These are phyloP conservation scores for Lentinus polychrous DNA, from an alignment of 1,284 basidiomycete genomes.

Conservation along the genomic window DNA sequence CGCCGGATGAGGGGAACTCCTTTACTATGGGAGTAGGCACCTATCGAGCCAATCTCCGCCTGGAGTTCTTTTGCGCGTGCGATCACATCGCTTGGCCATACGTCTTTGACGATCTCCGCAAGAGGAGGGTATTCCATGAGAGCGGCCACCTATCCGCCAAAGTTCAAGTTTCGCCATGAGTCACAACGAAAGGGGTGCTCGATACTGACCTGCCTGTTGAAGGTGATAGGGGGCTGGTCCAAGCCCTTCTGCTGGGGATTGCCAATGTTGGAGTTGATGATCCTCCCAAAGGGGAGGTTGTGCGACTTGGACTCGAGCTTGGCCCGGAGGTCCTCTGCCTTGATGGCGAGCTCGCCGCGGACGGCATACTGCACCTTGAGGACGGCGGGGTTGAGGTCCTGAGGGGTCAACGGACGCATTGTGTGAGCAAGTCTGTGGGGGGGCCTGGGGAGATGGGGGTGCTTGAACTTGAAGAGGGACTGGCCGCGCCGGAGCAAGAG, in stretches of 20 bases:
- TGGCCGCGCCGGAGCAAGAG: neutral
- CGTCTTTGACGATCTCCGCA: constrained; percentile 67
- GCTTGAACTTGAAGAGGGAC: neutral
- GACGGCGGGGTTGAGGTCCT: constrained; percentile 78
- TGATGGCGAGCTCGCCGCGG: constrained; percentile 93
- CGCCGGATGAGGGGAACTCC: constrained; percentile 87
- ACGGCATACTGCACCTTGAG: constrained; percentile 94
- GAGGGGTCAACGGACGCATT: constrained; percentile 55
- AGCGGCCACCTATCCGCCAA: constrained; percentile 62
- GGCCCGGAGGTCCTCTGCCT: constrained; percentile 80
- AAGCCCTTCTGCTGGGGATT: constrained; percentile 96
- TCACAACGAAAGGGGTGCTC: no score
- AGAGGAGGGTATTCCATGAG: constrained; percentile 91
- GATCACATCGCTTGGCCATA: constrained; percentile 85
- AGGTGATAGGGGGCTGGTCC: constrained; percentile 91
- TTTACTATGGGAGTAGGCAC: constrained; percentile 95
- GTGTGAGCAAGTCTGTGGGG: constrained; percentile 7
- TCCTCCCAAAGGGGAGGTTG: constrained; percentile 77
- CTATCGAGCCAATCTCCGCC: constrained; percentile 88
- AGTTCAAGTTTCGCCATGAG: no score
- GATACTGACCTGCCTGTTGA: constrained; percentile 75
- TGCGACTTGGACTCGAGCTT: constrained; percentile 52
- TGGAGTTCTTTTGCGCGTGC: constrained; percentile 76
- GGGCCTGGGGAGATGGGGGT: neutral
- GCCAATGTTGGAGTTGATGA: constrained; percentile 96